Evolutionary conservation across 139 green algal genomes (phyloP).

Genomic region (Chlorella sp.): DNA sequence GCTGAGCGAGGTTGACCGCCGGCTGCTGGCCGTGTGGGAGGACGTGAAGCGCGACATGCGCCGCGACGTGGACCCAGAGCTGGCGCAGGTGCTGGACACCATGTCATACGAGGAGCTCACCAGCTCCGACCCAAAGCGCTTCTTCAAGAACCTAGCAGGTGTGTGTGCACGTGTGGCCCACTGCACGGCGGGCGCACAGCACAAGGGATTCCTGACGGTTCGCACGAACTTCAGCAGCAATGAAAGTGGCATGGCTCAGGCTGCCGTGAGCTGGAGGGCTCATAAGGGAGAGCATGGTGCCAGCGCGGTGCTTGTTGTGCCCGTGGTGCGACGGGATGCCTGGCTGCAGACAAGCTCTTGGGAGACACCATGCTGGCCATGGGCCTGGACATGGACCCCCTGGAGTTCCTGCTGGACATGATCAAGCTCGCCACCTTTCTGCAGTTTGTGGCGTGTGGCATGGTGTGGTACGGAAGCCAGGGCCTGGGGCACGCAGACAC

Average conservation of each 20-base stretch:
- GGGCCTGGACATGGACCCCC: conserved; percentile 18
- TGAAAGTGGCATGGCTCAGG: too few species aligned
- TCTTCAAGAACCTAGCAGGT: not conserved
- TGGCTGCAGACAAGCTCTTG: too few species aligned
- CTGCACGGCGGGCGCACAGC: too few species aligned
- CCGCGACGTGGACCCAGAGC: not conserved
- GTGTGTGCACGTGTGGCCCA: too few species aligned
- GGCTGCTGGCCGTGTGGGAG: not conserved
- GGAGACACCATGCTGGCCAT: conserved; percentile 11
- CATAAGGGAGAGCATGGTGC: too few species aligned
- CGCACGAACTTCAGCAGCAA: too few species aligned
- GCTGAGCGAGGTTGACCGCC: not conserved
- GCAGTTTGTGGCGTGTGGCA: conserved; percentile 14
- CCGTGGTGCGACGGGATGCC: too few species aligned
- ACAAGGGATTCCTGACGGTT: too few species aligned
- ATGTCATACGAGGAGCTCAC: not conserved
- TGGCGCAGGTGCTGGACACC: not conserved
- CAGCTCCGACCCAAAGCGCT: not conserved
- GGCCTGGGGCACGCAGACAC: conserved; percentile 8
- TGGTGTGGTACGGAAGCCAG: conserved; percentile 24
- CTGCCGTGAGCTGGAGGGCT: too few species aligned
- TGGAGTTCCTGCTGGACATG: conserved; percentile 25
- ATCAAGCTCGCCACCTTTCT: conserved; percentile 15
- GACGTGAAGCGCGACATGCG: not conserved
- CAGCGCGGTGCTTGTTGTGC: too few species aligned